Percentiles rank a stretch among this genome's conserved stretches.
Evolutionary conservation across 352 stramenopile genomes (phyloP).

Genomic region (Pythium scleroteichum): DNA sequence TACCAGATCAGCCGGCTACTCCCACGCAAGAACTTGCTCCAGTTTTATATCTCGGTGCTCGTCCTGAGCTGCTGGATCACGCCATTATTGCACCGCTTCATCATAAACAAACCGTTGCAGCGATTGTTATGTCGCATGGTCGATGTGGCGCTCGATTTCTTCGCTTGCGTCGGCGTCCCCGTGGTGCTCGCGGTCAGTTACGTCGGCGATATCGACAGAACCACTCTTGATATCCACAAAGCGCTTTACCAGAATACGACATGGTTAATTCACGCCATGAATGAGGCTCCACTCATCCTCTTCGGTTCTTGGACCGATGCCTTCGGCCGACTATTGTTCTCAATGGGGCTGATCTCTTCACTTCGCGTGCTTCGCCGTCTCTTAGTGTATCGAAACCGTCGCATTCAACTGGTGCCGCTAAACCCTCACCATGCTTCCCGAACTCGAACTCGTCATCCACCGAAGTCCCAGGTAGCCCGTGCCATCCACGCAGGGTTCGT

Average conservation of each 20-base stretch:
- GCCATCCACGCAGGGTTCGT: conserved; percentile 1
- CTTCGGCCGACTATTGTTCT: not conserved
- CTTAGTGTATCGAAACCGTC: not conserved
- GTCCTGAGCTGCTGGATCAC: not conserved
- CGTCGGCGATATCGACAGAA: not conserved
- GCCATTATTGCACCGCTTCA: not conserved
- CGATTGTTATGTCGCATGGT: not conserved
- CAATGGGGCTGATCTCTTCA: not conserved
- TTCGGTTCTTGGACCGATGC: conserved; percentile 1
- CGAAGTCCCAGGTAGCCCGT: not conserved
- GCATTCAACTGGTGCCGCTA: not conserved
- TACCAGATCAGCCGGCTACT: not conserved
- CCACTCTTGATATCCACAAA: not conserved
- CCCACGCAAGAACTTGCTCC: not conserved
- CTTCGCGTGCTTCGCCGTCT: not conserved
- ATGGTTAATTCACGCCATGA: not conserved
- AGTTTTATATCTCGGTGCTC: not conserved
- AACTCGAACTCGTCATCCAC: no score
- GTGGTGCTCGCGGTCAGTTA: not conserved
- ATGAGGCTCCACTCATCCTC: not conserved
- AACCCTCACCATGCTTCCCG: no score
- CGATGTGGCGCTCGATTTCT: not conserved
- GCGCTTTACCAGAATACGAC: not conserved
- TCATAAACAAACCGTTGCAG: not conserved
- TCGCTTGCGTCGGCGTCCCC: not conserved